Conservation (phyloP, 495 filamentous ascomycete genomes). For the Penicillium silybi region DNA sequence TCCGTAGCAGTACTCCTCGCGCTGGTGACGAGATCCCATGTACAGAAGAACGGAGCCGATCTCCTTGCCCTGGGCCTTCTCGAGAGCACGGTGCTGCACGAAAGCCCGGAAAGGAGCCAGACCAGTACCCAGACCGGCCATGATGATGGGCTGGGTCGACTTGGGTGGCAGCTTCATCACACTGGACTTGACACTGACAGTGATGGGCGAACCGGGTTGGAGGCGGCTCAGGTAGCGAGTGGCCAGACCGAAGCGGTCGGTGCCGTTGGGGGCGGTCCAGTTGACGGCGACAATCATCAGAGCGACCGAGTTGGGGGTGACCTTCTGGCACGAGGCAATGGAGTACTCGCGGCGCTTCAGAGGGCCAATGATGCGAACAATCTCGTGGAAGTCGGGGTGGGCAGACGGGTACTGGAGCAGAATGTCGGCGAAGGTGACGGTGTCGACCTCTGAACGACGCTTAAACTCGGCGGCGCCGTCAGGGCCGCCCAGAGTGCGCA, state of each 20-base stretch:
- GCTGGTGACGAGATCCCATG: slow-evolving; percentile 94
- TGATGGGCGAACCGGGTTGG: slow-evolving; percentile 68
- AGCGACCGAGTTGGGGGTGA: slow-evolving; percentile 79
- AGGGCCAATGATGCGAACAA: slow-evolving; percentile 81
- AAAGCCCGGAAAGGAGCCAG: slow-evolving; percentile 97
- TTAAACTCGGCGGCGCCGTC: slow-evolving; percentile 95
- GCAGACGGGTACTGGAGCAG: slow-evolving; percentile 85
- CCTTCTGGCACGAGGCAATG: slow-evolving; percentile 92
- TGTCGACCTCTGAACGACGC: slow-evolving; percentile 88
- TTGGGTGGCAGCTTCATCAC: slow-evolving; percentile 93
- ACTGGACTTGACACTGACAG: slow-evolving; percentile 91
- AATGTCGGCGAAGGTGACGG: slow-evolving; percentile 86
- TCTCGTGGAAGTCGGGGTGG: slow-evolving; percentile 84
- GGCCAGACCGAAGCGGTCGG: slow-evolving; percentile 87
- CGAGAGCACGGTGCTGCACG: slow-evolving; percentile 95
- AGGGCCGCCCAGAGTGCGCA: slow-evolving; percentile 70
- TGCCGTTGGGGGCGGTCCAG: slow-evolving; percentile 86
- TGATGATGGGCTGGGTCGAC: slow-evolving; percentile 88
- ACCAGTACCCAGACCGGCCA: slow-evolving; percentile 98
- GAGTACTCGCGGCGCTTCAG: slow-evolving; percentile 97
- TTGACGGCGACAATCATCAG: slow-evolving; percentile 96
- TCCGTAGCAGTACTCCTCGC: slow-evolving; percentile 97
- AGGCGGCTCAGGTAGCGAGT: slow-evolving; percentile 81
- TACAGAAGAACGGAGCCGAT: slow-evolving; percentile 93
- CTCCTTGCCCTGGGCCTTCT: slow-evolving; percentile 89